These are phyloP conservation scores for Penicillium daleae DNA, from an alignment of 495 filamentous ascomycete genomes.

Conservation along the genomic window DNA sequence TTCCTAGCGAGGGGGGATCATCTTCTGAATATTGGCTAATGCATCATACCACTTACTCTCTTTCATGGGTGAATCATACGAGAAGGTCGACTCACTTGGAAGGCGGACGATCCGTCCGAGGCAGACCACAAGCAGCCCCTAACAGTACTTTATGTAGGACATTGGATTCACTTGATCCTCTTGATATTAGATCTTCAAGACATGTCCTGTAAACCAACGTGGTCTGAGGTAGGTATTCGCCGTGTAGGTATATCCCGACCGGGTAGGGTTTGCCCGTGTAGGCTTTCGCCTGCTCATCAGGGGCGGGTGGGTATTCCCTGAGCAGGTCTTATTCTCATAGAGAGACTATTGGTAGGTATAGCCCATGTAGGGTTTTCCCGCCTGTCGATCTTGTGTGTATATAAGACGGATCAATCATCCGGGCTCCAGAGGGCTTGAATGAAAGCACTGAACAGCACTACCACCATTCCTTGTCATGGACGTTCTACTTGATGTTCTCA, in stretches of 20 bases:
- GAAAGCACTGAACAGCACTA: neutral
- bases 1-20: neutral
- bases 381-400: neutral
- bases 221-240: slow-evolving; percentile 3
- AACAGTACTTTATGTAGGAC: neutral
- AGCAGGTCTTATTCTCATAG: neutral
- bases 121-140: neutral
- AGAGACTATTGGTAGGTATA: slow-evolving; percentile 18
- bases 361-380: slow-evolving; percentile 20
- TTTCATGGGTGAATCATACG: neutral
- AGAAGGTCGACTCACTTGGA: neutral
- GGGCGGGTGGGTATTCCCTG: neutral
- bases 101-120: neutral
- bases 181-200: neutral
- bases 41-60: neutral
- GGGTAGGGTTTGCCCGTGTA: neutral
- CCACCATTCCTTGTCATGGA: slow-evolving; percentile 63
- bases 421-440: neutral
- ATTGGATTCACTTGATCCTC: neutral
- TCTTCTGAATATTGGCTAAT: neutral
- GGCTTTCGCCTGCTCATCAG: neutral
- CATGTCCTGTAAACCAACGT: neutral
- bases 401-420: slow-evolving; percentile 2
- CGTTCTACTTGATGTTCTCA: slow-evolving; percentile 71
- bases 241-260: slow-evolving; percentile 1